Evolutionary conservation across 805 yeast genomes (phyloP).

Genomic region (Schizosaccharomyces osmophilus): DNA sequence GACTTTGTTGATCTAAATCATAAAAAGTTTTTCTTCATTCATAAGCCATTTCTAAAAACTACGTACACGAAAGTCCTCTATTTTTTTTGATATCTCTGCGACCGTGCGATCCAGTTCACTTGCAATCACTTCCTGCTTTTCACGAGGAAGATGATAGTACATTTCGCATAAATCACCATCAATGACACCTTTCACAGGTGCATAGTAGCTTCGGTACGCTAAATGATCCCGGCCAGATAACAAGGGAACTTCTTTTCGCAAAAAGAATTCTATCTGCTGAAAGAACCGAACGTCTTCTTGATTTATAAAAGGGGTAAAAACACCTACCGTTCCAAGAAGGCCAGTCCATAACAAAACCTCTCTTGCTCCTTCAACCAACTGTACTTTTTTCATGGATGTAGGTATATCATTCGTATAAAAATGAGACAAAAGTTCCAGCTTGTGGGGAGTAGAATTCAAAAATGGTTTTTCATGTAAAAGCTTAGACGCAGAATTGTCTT

Average conservation of each 20-base stretch:
- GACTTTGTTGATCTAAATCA: too few species aligned
- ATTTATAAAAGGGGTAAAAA: constrained; percentile 40
- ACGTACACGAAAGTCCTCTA: constrained; percentile 13
- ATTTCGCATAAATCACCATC: constrained; percentile 75
- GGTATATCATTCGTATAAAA: constrained; percentile 49
- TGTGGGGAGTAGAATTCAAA: constrained; percentile 30
- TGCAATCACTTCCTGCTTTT: constrained; percentile 12
- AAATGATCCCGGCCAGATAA: constrained; percentile 44
- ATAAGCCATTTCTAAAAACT: not conserved
- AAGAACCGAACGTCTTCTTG: constrained; percentile 38
- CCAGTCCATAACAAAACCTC: constrained; percentile 51
- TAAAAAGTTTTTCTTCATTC: not conserved
- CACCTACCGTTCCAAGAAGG: constrained; percentile 60
- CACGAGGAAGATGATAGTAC: constrained; percentile 15
- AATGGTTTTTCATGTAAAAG: constrained; percentile 14
- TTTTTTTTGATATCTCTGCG: constrained; percentile 13
- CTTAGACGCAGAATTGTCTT: constrained; percentile 23
- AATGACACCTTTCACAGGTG: constrained; percentile 49
- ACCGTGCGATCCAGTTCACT: constrained; percentile 13
- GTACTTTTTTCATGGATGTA: constrained; percentile 30
- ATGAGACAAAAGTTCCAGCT: constrained; percentile 29
- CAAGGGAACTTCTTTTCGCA: constrained; percentile 12
- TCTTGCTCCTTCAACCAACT: constrained; percentile 34
- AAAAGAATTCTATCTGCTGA: constrained; percentile 25
- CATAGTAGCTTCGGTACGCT: constrained; percentile 51